Evolutionary conservation across 2,329 filamentous ascomycete species (phyloP).

Genomic region (Colletotrichum incanum): DNA sequence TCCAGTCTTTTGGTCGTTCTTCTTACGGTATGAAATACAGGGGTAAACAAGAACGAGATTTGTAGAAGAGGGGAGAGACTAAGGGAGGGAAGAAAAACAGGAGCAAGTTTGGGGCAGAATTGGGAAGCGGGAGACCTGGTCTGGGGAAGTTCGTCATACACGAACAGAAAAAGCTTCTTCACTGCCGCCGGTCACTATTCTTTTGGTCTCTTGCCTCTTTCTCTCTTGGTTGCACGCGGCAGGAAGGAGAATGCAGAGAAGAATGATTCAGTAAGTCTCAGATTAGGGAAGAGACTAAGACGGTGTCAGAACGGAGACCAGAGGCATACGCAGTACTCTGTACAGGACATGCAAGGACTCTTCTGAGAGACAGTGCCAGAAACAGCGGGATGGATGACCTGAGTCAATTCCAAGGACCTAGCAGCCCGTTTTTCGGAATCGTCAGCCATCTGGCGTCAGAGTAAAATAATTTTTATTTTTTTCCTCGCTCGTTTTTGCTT

Average conservation of each 20-base stretch:
- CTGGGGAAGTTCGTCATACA: conserved; percentile 36
- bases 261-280: conserved; percentile 21
- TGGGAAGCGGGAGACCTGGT: background rate
- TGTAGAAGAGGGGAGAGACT: background rate
- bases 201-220: background rate
- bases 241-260: conserved; percentile 17
- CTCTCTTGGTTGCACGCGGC: conserved; percentile 14
- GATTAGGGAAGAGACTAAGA: conserved; percentile 5
- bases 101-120: conserved; percentile 21
- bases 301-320: conserved; percentile 23
- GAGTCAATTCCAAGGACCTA: conserved; percentile 34
- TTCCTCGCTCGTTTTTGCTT: background rate
- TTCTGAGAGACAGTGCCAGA: conserved; percentile 16
- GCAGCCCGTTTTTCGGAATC: conserved; percentile 40
- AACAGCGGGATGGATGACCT: conserved; percentile 35
- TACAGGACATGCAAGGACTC: background rate
- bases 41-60: background rate
- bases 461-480: conserved; percentile 15
- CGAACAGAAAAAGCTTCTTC: conserved; percentile 31
- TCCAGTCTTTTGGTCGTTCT: conserved; percentile 16
- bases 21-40: conserved; percentile 10
- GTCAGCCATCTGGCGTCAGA: conserved; percentile 32
- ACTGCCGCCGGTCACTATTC: conserved; percentile 34
- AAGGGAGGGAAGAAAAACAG: background rate
- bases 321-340: background rate